Conservation (phyloP, 139 green algal genomes). For the Coelastrella sp. region DNA sequence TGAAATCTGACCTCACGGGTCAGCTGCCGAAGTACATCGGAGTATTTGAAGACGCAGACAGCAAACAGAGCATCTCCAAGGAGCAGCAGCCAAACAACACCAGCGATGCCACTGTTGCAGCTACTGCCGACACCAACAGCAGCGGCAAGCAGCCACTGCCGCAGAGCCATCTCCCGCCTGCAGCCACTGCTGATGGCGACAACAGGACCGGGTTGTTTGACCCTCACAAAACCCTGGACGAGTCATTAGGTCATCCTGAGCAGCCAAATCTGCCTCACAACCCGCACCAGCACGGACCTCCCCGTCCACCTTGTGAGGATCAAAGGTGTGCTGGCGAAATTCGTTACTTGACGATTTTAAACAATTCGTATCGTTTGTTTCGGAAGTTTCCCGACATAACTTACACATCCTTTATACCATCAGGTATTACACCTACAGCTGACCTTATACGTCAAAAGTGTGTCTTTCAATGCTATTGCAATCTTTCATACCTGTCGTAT, state of each 20-base stretch:
- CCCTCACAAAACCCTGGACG: conserved; percentile 6
- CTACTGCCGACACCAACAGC: background rate
- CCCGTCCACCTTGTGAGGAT: conserved; percentile 21
- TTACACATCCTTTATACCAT: background rate
- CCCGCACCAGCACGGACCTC: conserved; percentile 5
- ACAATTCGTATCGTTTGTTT: background rate
- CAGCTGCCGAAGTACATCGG: too few relatives aligned
- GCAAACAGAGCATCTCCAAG: background rate
- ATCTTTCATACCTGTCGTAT: too few relatives aligned
- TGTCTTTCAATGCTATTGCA: too few relatives aligned
- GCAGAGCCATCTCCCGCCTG: too few relatives aligned
- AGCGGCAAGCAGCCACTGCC: background rate
- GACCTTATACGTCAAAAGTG: background rate
- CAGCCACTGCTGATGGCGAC: too few relatives aligned
- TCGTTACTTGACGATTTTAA: background rate
- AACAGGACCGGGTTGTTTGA: background rate
- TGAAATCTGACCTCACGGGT: too few relatives aligned
- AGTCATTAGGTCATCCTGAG: background rate
- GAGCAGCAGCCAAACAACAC: background rate
- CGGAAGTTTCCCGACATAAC: background rate
- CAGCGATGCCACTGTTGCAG: background rate
- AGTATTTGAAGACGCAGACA: background rate
- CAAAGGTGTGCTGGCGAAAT: background rate
- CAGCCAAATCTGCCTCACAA: background rate
- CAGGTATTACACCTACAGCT: background rate